A percentile compares a stretch with the other conserved stretches of the same genome.
phyloP scores from a whole-genome alignment of 2,329 filamentous ascomycete species.

The Fusarium robinianum region DNA sequence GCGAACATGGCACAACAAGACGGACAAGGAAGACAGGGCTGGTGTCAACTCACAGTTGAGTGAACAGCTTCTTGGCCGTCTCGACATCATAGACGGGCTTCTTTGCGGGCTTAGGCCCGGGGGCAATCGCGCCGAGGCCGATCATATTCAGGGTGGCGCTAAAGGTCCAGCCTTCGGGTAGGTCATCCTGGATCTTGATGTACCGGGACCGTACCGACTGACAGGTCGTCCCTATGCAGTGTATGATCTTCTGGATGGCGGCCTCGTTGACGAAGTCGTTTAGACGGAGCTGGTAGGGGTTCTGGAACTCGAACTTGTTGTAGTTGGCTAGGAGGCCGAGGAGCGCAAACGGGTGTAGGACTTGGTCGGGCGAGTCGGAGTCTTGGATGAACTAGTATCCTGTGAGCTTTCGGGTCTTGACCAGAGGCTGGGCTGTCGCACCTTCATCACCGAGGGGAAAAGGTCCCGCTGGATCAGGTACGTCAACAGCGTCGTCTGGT shows the following conservation, averaged over 20 bases:
- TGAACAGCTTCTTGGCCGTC: slow-evolving; percentile 80
- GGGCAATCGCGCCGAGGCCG: slow-evolving; percentile 76
- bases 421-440: slow-evolving; percentile 43
- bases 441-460: slow-evolving; percentile 94
- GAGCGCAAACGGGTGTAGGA: slow-evolving; percentile 77
- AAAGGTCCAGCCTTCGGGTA: slow-evolving; percentile 87
- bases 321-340: slow-evolving; percentile 92
- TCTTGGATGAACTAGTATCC: slow-evolving; percentile 75
- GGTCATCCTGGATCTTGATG: slow-evolving; percentile 83
- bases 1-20: background rate
- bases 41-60: slow-evolving; percentile 69
- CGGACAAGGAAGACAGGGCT: too few relatives aligned
- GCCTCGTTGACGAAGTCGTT: slow-evolving; percentile 95
- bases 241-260: slow-evolving; percentile 81
- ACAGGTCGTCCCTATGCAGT: slow-evolving; percentile 75
- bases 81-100: slow-evolving; percentile 69
- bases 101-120: slow-evolving; percentile 66
- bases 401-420: slow-evolving; percentile 1
- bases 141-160: slow-evolving; percentile 81
- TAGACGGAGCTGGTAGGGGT: slow-evolving; percentile 88
- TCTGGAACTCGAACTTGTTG: slow-evolving; percentile 99
- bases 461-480: slow-evolving; percentile 95
- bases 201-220: slow-evolving; percentile 72
- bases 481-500: slow-evolving; percentile 89
- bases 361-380: slow-evolving; percentile 64